Evolutionary conservation across 192 early-diverging fungal species (phyloP).

Genomic region (Spizellomyces punctatus): DNA sequence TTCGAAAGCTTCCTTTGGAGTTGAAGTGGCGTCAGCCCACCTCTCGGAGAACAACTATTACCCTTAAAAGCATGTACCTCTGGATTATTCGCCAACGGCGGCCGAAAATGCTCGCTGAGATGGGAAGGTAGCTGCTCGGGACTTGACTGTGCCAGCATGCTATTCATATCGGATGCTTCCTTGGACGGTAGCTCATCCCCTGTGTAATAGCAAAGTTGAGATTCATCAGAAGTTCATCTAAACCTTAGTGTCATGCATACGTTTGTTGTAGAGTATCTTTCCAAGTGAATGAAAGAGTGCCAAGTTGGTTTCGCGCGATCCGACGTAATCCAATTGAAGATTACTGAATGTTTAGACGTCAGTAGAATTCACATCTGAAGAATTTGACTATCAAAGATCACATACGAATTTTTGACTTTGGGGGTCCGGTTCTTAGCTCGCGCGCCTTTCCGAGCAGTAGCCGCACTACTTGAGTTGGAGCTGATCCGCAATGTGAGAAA

Average conservation of each 20-base stretch:
- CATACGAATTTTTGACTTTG: no score
- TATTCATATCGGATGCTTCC: not conserved
- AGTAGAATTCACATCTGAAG: no score
- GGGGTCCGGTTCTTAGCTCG: no score
- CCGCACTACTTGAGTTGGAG: no score
- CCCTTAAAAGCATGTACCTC: constrained; percentile 26
- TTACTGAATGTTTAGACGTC: no score
- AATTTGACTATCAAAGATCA: no score
- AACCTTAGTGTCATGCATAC: constrained; percentile 5
- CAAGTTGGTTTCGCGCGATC: constrained; percentile 36
- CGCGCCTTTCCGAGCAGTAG: no score
- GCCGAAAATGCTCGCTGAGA: constrained; percentile 21
- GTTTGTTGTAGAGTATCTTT: constrained; percentile 44
- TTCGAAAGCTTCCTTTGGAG: constrained; percentile 37
- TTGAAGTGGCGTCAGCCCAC: not conserved
- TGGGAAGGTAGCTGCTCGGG: constrained; percentile 16
- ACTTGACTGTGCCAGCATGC: not conserved
- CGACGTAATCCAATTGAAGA: constrained; percentile 11
- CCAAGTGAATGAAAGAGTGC: constrained; percentile 45
- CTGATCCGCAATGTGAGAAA: constrained; percentile 24
- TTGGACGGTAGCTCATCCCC: not conserved
- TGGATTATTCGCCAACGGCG: constrained; percentile 39
- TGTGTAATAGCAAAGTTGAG: constrained; percentile 2
- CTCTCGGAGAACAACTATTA: constrained; percentile 7
- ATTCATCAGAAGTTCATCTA: not conserved